Evolutionary conservation across 2,329 filamentous ascomycete genomes (phyloP), one percentile per base, ranked within the genome.

Genomic region (Alternaria hordeiaustralica): DNA sequence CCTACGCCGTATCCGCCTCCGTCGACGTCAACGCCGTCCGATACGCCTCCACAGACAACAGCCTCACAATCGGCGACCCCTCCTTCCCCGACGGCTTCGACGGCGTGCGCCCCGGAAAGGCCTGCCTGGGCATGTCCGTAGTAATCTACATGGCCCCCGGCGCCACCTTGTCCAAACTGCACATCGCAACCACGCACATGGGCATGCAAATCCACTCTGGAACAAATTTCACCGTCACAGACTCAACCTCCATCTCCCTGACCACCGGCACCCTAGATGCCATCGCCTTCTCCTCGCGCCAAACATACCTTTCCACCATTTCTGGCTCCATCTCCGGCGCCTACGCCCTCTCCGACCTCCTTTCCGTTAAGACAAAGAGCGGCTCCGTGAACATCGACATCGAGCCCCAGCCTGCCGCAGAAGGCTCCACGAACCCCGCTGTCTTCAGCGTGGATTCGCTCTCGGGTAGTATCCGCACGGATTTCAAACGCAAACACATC

Each of bases 241-340:
- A 79, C 33, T 61, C 44, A 58, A 78, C 76, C 1, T 65, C 69
- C 11, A 78, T 79, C 25, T 73, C 78, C 0, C 71, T 77, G 11
- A 76, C 79, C 11, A 78, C 74, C 13, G 76, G 79, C 5, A 76
- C 77, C 4, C 67, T 77, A 11, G 79, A 81, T 28, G 66, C 76
- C 2, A 62, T 76, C 7, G 63, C 75, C 5, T 73, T 80, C 59
- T 70, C 75, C 51, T 81, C 80, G 3, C 78, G 80, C 12, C 72
- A 80, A 55, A 83, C 79, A n/a, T 69, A 72, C 18, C 76, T 84
- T 11, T 71, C 80, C 23, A 77, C 79, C 6, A 75, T 75, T 5
- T 80, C 80, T 0, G 82, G 81, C 8, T 78, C 78, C 18, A 80
- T 84, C 47, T 79, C 71, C 49, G 83, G 83, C 1, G 75, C 69